These are phyloP conservation scores for Mycena amicta DNA, from an alignment of 768 basidiomycete genomes.

Conservation along the genomic window DNA sequence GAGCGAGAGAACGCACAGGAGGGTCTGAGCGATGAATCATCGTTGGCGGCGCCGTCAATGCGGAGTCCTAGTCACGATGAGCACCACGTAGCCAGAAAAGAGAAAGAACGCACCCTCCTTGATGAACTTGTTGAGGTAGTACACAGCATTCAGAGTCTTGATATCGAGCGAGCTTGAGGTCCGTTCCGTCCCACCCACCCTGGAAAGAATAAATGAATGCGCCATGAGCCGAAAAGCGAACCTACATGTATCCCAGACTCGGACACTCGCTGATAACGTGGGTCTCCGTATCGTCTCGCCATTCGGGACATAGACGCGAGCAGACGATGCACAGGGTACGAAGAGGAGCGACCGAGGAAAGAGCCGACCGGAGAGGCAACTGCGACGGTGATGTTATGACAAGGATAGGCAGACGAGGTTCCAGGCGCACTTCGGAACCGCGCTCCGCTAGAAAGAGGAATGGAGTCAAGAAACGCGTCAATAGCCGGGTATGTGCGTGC, in stretches of 20 bases:
- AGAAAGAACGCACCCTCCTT: slow-evolving; percentile 55
- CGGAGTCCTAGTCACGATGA: too few relatives aligned
- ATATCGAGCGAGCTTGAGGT: slow-evolving; percentile 72
- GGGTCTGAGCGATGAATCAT: too few relatives aligned
- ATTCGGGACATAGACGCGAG: slow-evolving; percentile 55
- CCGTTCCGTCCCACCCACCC: slow-evolving; percentile 80
- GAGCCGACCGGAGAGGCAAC: slow-evolving; percentile 16
- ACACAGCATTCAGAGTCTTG: slow-evolving; percentile 54
- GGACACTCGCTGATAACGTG: slow-evolving; percentile 80
- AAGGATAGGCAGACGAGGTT: slow-evolving; percentile 53
- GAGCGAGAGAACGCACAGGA: too few relatives aligned
- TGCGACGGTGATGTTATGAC: slow-evolving; percentile 11
- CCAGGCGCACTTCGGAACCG: slow-evolving; percentile 72
- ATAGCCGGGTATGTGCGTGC: slow-evolving; percentile 46
- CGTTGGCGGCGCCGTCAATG: too few relatives aligned
- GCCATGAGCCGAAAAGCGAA: slow-evolving; percentile 12
- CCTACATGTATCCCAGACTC: slow-evolving; percentile 82
- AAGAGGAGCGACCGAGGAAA: slow-evolving; percentile 12
- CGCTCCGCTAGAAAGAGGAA: slow-evolving; percentile 56
- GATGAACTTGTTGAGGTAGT: slow-evolving; percentile 59
- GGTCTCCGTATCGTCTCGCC: slow-evolving; percentile 61
- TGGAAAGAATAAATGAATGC: slow-evolving; percentile 32
- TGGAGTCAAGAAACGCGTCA: neutral
- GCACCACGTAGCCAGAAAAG: too few relatives aligned
- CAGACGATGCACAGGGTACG: slow-evolving; percentile 64